These are phyloP conservation scores for Eragrostis curvula DNA, from an alignment of 176 grass and related monocot species.

Conservation along the genomic window DNA sequence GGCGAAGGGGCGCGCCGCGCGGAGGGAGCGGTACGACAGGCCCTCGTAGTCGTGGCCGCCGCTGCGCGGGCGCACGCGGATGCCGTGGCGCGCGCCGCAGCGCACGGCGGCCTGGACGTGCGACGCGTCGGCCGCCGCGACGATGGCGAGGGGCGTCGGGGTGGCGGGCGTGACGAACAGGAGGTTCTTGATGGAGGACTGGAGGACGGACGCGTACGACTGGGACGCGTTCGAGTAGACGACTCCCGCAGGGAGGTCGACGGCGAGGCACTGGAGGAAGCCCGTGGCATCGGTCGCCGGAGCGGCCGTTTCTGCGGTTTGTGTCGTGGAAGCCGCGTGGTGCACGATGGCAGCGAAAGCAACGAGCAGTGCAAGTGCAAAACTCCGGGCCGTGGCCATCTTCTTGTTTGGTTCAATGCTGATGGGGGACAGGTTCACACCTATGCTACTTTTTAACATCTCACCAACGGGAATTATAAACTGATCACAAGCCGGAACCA, in stretches of 20 bases:
- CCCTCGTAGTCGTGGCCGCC: slow-evolving; percentile 87
- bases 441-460: background rate
- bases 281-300: slow-evolving; percentile 17
- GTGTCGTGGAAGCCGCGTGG: background rate
- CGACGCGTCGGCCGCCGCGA: slow-evolving; percentile 34
- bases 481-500: background rate
- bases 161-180: slow-evolving; percentile 55
- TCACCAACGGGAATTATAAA: no score
- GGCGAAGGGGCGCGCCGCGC: slow-evolving; percentile 27
- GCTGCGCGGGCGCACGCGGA: slow-evolving; percentile 55
- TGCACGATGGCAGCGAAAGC: background rate
- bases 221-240: slow-evolving; percentile 30
- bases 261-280: slow-evolving; percentile 59
- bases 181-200: slow-evolving; percentile 67
- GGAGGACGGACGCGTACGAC: slow-evolving; percentile 50
- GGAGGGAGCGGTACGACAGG: slow-evolving; percentile 60
- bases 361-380: background rate
- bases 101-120: slow-evolving; percentile 60
- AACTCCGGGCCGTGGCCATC: background rate
- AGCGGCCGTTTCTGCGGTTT: background rate
- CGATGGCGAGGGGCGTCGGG: slow-evolving; percentile 55
- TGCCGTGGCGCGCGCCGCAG: slow-evolving; percentile 46
- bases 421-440: no score
- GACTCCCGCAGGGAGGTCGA: slow-evolving; percentile 11
- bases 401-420: background rate